phyloP scores from a whole-genome alignment of 179 eudicot genomes.

The Sideroxylon spinosum region DNA sequence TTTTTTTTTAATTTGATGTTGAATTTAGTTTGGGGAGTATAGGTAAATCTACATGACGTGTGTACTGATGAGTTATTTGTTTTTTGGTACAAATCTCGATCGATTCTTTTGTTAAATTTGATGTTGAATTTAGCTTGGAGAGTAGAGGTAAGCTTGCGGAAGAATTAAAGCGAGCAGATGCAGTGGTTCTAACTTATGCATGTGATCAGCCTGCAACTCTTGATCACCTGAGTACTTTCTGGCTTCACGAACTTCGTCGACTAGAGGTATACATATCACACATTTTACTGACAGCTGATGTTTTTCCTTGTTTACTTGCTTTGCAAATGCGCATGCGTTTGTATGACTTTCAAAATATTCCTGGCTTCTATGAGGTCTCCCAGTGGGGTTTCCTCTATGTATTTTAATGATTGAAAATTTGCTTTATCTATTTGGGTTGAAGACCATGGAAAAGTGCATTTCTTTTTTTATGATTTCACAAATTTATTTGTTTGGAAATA shows the following conservation, averaged over 20 bases:
- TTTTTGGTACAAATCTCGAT: not conserved
- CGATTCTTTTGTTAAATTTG: not conserved
- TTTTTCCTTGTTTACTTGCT: not conserved
- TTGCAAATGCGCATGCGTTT: not conserved
- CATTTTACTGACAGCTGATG: not conserved
- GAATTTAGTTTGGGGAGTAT: too few relatives aligned
- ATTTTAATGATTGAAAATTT: too few relatives aligned
- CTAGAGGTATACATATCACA: conserved; percentile 51
- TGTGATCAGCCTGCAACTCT: conserved; percentile 79
- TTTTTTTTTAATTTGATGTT: too few relatives aligned
- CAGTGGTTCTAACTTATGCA: conserved; percentile 83
- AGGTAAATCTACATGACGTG: too few relatives aligned
- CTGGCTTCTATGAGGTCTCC: not conserved
- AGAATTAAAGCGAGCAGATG: conserved; percentile 83
- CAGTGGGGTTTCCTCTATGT: too few relatives aligned
- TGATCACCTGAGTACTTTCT: conserved; percentile 63
- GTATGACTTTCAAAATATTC: not conserved
- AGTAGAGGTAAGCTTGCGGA: conserved; percentile 66
- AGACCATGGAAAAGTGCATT: not conserved
- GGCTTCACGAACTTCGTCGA: conserved; percentile 95
- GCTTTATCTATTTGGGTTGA: not conserved
- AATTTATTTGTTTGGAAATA: not conserved
- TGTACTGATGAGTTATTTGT: not conserved
- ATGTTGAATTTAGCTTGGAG: conserved; percentile 44
- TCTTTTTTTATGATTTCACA: not conserved